Evolutionary conservation across 2,329 filamentous ascomycete species (phyloP).

Genomic region (Emydomyces testavorans): DNA sequence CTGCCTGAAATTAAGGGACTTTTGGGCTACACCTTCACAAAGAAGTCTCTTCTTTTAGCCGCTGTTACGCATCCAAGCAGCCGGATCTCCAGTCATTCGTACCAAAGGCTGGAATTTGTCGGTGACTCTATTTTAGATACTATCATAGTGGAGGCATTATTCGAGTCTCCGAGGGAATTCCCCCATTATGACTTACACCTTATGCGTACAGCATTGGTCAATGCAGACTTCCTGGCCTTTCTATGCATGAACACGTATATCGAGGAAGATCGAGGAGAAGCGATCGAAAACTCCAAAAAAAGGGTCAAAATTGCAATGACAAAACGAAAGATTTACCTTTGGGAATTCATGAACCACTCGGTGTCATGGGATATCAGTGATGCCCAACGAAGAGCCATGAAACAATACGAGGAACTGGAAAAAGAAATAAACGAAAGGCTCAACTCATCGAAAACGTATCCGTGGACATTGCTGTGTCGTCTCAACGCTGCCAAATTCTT

Average conservation of each 20-base stretch:
- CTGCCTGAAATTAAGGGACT: slow-evolving; percentile 47
- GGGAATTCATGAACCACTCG: slow-evolving; percentile 57
- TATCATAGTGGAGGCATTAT: slow-evolving; percentile 56
- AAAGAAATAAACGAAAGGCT: slow-evolving; percentile 43
- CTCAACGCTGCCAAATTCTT: slow-evolving; percentile 63
- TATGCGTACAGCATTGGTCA: slow-evolving; percentile 64
- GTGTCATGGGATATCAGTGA: slow-evolving; percentile 37
- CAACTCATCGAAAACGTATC: slow-evolving; percentile 46
- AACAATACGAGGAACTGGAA: slow-evolving; percentile 41
- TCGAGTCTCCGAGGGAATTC: slow-evolving; percentile 37
- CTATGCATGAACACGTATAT: slow-evolving; percentile 48
- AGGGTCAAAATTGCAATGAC: slow-evolving; percentile 23
- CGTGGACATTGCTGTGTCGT: slow-evolving; percentile 60
- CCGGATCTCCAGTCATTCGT: slow-evolving; percentile 41
- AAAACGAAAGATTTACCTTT: slow-evolving; percentile 42
- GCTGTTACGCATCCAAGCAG: slow-evolving; percentile 68
- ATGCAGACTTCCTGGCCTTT: slow-evolving; percentile 69
- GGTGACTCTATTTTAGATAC: slow-evolving; percentile 78
- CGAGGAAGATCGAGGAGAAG: slow-evolving; percentile 17
- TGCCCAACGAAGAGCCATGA: slow-evolving; percentile 36
- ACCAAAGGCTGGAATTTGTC: slow-evolving; percentile 75
- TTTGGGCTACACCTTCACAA: slow-evolving; percentile 59
- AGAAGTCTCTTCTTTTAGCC: slow-evolving; percentile 59
- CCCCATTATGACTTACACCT: slow-evolving; percentile 58
- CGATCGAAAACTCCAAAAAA: slow-evolving; percentile 4